Percentiles rank a stretch among this genome's conserved stretches.
phyloP scores from a whole-genome alignment of 2,329 filamentous ascomycete genomes.

The Neofusicoccum parvum region DNA sequence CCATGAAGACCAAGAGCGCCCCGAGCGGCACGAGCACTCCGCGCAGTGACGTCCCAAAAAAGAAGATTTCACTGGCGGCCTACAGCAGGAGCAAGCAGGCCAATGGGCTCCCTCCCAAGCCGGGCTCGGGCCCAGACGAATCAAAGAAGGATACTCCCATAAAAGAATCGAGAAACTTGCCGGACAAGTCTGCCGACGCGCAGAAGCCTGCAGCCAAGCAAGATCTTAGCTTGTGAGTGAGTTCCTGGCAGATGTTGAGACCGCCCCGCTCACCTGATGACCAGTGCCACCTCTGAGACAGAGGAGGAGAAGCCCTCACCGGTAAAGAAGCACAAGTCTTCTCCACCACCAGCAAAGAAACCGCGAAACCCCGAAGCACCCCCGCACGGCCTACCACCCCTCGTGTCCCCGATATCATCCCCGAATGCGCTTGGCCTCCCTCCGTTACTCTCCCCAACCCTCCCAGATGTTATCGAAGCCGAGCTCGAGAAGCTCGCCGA shows the following conservation, averaged over 20 bases:
- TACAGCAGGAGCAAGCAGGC: slow-evolving; percentile 59
- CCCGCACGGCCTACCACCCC: slow-evolving; percentile 41
- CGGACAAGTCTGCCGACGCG: slow-evolving; percentile 11
- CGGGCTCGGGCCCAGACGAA: neutral
- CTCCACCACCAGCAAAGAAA: slow-evolving; percentile 37
- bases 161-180: neutral
- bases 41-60: slow-evolving; percentile 50
- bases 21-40: slow-evolving; percentile 38
- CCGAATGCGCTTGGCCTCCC: slow-evolving; percentile 48
- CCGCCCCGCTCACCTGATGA: slow-evolving; percentile 1
- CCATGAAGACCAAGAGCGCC: slow-evolving; percentile 34
- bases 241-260: neutral
- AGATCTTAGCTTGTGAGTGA: slow-evolving; percentile 6
- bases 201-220: neutral
- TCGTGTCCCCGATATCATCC: slow-evolving; percentile 45
- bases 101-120: slow-evolving; percentile 28
- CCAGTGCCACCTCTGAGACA: slow-evolving; percentile 9
- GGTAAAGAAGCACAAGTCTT: neutral
- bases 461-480: slow-evolving; percentile 58
- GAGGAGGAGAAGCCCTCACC: slow-evolving; percentile 18
- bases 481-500: slow-evolving; percentile 51
- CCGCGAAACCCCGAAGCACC: slow-evolving; percentile 43
- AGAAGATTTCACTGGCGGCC: slow-evolving; percentile 63
- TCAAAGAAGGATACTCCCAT: slow-evolving; percentile 7
- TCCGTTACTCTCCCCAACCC: slow-evolving; percentile 59